Conservation (phyloP, 257 asterid genomes). For the Anisodus acutangulus region DNA sequence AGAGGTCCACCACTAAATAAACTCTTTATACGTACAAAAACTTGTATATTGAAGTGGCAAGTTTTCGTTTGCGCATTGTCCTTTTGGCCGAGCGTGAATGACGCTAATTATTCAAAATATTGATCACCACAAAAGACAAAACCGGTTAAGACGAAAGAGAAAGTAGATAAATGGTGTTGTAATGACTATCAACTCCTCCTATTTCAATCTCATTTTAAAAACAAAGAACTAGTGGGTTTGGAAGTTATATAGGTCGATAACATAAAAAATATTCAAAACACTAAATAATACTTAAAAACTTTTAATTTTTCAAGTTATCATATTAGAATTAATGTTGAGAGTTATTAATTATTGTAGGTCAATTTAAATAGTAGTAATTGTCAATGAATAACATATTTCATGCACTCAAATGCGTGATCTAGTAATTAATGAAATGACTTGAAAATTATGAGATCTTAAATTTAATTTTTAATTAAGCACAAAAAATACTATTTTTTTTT, state of each 20-base stretch:
- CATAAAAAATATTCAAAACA: not conserved
- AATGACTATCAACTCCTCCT: not conserved
- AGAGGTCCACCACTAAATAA: not conserved
- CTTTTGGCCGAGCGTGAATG: not conserved
- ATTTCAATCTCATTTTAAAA: not conserved
- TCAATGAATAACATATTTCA: too few relatives aligned
- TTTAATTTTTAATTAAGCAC: too few relatives aligned
- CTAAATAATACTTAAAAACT: not conserved
- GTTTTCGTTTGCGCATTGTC: not conserved
- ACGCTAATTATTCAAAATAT: conserved; percentile 23
- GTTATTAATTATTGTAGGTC: not conserved
- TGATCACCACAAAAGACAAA: not conserved
- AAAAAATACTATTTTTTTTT: too few relatives aligned
- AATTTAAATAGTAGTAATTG: not conserved
- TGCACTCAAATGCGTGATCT: too few relatives aligned
- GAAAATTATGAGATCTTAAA: too few relatives aligned
- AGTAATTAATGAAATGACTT: too few relatives aligned
- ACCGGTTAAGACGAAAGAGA: not conserved
- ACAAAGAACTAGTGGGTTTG: not conserved
- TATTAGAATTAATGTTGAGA: not conserved
- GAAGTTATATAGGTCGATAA: not conserved
- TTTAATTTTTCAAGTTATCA: not conserved
- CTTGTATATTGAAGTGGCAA: conserved; percentile 3
- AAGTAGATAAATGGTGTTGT: not conserved
- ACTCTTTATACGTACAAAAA: not conserved